Base-by-base conservation (phyloP, 129 eudicot species). In the Arctium minus region DNA sequence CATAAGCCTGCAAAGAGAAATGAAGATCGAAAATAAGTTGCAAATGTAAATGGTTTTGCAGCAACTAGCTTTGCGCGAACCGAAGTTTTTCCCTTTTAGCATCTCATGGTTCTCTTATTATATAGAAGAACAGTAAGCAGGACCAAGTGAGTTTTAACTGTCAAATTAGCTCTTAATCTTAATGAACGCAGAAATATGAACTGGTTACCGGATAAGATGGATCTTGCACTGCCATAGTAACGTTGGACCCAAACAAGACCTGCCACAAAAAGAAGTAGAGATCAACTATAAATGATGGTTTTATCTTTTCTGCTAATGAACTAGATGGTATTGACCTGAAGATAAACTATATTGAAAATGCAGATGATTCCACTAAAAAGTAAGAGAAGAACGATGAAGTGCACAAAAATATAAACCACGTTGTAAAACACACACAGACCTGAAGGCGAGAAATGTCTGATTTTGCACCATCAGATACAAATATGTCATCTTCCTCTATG, bases 381-480 rank as follows among this genome's bases (percentile, higher is more conserved):
- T 13, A 78, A 74, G 53, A 22, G 7, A 7, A 70, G 18, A 67
- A 46, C 2, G 0, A 12, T 39, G 29, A 76, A 74, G 30, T 72
- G 46, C 75, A 30, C 62, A 80, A 75, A n/a, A 40, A 75, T 35
- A 30, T 30, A 76, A 71, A 48, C 31, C 33, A 70, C 11, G 70
- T 22, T 38, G 37, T 67, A 80, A 42, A 31, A 9, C 27, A 76
- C 50, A 78, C 7, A 77, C 70, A 42, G 38, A 94, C 98, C 97
- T 94, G 97, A 86, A 94, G 97, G 79, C 98, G 96, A 62, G 98
- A 90, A 89, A 92, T 94, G 86, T 94, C 98, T 65, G 94, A 90
- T 81, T 94, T 94, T 72, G 98, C 98, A 76, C 98, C 98, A 94
- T 92, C 98, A 4, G 98, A 94, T 30, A 94, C 96, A 87, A 94